Evolutionary conservation across 75 land plant species (phyloP), one percentile per base, ranked within the genome.

Genomic region (Gnetum montanum): DNA sequence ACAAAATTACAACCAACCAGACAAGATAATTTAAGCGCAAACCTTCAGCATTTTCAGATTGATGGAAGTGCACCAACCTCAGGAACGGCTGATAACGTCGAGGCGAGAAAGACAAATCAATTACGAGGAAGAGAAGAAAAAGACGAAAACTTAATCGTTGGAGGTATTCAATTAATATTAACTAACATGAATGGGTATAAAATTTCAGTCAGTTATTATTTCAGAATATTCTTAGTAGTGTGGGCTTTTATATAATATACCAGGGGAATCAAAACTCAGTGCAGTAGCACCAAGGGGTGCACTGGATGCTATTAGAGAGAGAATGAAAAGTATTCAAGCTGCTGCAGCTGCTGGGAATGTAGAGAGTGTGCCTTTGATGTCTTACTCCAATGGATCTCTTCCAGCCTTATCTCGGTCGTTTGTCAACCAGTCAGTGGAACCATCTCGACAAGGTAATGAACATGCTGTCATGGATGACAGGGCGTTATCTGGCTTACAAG

Each of bases 271-370:
- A 41, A 41, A 41, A 41, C 16, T 18, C 13, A 41, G 18, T 18
- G 12, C 26, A 67, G 79, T 63, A 58, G 78, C 83, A 26, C 55
- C 70, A 16, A 64, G 69, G 23, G 97, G 97, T 13, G 79, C 96
- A 54, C 54, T 95, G 57, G 90, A 90, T 66, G 96, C 92, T 3
- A 86, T 95, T 0, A 81, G 97, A 56, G 99, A 95, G 60, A 70
- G 97, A 60, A 95, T 95, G 99, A 90, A 79, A 49, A 83, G 77
- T 60, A 95, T 95, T 27, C 99, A 95, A 53, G 80, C 90, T 46
- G 77, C 97, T 8, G 72, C 97, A 56, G 75, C 67, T 31, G 75
- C 65, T 20, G 54, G 48, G 4, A 83, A 84, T n/a, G 10, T 56
- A 20, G 77, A 57, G 61, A 68, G 18, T 54, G 62, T 64, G 49